Evolutionary conservation across 768 basidiomycete species (phyloP).

Genomic region (Cubamyces lactineus): DNA sequence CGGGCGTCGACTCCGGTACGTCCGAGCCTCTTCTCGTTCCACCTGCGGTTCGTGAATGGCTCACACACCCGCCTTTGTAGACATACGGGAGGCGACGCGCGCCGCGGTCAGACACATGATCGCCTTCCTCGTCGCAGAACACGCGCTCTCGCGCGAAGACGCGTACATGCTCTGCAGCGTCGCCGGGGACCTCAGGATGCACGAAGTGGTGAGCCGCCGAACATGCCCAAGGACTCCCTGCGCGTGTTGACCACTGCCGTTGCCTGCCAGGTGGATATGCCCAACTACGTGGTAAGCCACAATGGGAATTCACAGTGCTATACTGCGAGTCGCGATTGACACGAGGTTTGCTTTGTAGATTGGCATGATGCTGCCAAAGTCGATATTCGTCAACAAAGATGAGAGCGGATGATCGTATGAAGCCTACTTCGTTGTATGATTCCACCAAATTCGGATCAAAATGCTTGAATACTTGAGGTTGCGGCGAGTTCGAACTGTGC

Average conservation of each 20-base stretch:
- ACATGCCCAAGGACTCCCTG: too few relatives aligned
- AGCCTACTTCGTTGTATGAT: too few relatives aligned
- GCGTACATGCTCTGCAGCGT: conserved; percentile 68
- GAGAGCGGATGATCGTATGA: too few relatives aligned
- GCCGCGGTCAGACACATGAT: conserved; percentile 64
- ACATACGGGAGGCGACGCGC: conserved; percentile 57
- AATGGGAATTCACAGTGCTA: not conserved
- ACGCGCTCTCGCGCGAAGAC: conserved; percentile 47
- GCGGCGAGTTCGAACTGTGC: too few relatives aligned
- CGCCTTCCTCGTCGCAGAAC: conserved; percentile 47
- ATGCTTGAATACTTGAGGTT: too few relatives aligned
- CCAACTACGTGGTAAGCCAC: conserved; percentile 58
- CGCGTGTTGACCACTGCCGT: too few relatives aligned
- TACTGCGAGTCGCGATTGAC: not conserved
- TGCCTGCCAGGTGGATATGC: conserved; percentile 58
- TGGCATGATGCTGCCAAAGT: conserved; percentile 58
- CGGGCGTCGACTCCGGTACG: conserved; percentile 53
- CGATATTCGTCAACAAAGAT: conserved; percentile 37
- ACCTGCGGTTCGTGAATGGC: not conserved
- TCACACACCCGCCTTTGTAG: conserved; percentile 26
- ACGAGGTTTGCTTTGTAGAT: conserved; percentile 37
- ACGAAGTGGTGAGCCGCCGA: conserved; percentile 62
- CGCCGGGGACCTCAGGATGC: conserved; percentile 59
- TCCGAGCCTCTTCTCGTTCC: not conserved
- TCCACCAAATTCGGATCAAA: too few relatives aligned